Evolutionary conservation across 164 flowering plant genomes (phyloP).

Genomic region (Vitis rupestris): DNA sequence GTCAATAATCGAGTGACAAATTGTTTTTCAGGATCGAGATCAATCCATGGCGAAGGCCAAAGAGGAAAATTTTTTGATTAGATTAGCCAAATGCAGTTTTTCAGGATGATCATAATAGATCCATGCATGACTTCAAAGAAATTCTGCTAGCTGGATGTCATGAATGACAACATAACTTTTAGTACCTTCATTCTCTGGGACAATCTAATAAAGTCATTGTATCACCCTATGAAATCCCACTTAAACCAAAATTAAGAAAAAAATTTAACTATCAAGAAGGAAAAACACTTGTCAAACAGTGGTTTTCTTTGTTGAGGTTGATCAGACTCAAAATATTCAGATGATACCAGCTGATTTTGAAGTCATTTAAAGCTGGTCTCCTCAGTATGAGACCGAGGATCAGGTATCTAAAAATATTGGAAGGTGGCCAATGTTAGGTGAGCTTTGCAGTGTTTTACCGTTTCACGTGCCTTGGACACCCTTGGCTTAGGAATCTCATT

Average conservation of each 20-base stretch:
- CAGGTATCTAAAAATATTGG: slow-evolving; percentile 27
- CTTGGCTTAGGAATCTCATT: background rate
- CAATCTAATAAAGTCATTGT: too few relatives aligned
- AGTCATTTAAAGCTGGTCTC: slow-evolving; percentile 2
- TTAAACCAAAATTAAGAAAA: background rate
- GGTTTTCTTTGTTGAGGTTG: slow-evolving; percentile 65
- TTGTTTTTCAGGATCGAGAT: background rate
- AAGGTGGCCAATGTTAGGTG: slow-evolving; percentile 14
- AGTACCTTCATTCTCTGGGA: too few relatives aligned
- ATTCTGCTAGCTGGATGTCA: background rate
- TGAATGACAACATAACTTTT: too few relatives aligned
- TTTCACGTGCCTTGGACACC: slow-evolving; percentile 12
- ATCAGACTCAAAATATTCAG: slow-evolving; percentile 66
- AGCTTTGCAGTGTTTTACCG: slow-evolving; percentile 11
- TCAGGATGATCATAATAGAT: background rate
- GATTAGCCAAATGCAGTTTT: background rate
- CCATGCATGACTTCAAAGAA: background rate
- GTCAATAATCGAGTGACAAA: too few relatives aligned
- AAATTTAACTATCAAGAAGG: background rate
- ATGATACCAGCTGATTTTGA: slow-evolving; percentile 9
- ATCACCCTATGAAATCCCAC: background rate
- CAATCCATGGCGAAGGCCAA: background rate
- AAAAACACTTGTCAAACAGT: slow-evolving; percentile 46
- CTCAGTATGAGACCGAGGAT: slow-evolving; percentile 26
- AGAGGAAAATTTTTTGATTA: background rate